A percentile compares a stretch with the other conserved stretches of the same genome.
phyloP scores from a whole-genome alignment of 306 rosid species.

The Trichosanthes cucumerina region DNA sequence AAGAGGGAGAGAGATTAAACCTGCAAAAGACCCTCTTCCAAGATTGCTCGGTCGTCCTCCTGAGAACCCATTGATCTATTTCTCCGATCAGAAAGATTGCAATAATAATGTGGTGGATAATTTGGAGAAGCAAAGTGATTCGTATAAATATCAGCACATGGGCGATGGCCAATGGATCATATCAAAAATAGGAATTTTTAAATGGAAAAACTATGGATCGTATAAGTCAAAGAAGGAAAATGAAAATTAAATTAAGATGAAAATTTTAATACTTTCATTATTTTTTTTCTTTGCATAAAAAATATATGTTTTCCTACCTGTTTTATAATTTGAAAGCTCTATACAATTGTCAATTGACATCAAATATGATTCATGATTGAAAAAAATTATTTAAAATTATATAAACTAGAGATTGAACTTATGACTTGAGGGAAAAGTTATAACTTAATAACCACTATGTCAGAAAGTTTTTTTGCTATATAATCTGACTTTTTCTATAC shows the following conservation, averaged over 20 bases:
- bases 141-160: neutral
- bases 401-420: no score
- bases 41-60: conserved; percentile 27
- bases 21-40: conserved; percentile 42
- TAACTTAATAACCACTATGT: no score
- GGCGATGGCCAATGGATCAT: neutral
- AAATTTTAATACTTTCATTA: neutral
- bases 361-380: no score
- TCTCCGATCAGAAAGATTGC: neutral
- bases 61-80: conserved; percentile 31
- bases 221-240: neutral
- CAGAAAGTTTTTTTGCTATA: no score
- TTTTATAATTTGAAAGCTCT: no score
- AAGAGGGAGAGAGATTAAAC: conserved; percentile 11
- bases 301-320: no score
- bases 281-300: no score
- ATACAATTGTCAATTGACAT: no score
- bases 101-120: neutral
- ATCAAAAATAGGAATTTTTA: neutral
- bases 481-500: no score
- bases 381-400: no score
- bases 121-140: neutral
- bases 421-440: no score
- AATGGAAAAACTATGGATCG: neutral
- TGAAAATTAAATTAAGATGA: neutral